Evolutionary conservation across 192 early-diverging fungal species (phyloP), one percentile per base, ranked within the genome.

Genomic region (Coemansia sp.): DNA sequence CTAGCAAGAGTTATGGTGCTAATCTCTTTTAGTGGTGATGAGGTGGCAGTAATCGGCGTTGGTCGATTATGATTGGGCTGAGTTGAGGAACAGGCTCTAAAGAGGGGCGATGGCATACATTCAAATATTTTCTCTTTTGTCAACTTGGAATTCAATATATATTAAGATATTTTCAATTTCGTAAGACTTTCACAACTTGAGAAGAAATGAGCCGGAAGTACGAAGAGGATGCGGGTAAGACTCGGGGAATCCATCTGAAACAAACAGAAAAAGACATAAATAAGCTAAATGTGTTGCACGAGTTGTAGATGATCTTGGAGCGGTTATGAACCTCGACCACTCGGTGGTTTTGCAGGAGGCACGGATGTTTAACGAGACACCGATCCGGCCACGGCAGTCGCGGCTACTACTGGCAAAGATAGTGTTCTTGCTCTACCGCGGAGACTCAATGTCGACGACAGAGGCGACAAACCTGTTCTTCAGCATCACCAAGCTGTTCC

Each of bases 401-500:
- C 88, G 96, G 39, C 77, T 94, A 39, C 86, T 97, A 38, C 79
- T 99, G 52, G 97, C 96, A 44, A 97, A 97, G 80, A 95, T 99
- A 38, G 87, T 95, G 44, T 97, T 95, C 71, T 86, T 99, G 70
- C 87, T 98, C 36, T 95, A 94, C 70, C 89, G 95, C 68, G 91
- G 92, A 6, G 94, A 98, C 79, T 83, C 87, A 15, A 95, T 98
- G 78, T 87, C 88, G 65, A 93, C 94, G n/a, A 88, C 87, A n/a
- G 97, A 98, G 84, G 97, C 97, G 2, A 99, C 97, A 7, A 92
- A 99, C 73, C 88, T 96, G 22, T 99, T 99, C 80, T 99, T 99
- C 75, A 94, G 92, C 73, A 95, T 97, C 66, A 97, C 95, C 24
- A 97, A 96, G 87, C 89, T 99, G 69, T 99, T 99, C 84, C 96